A percentile compares a stretch with the other conserved stretches of the same genome.
Evolutionary conservation across 2,329 filamentous ascomycete species (phyloP).

Genomic region (Cladobotryum mycophilum): DNA sequence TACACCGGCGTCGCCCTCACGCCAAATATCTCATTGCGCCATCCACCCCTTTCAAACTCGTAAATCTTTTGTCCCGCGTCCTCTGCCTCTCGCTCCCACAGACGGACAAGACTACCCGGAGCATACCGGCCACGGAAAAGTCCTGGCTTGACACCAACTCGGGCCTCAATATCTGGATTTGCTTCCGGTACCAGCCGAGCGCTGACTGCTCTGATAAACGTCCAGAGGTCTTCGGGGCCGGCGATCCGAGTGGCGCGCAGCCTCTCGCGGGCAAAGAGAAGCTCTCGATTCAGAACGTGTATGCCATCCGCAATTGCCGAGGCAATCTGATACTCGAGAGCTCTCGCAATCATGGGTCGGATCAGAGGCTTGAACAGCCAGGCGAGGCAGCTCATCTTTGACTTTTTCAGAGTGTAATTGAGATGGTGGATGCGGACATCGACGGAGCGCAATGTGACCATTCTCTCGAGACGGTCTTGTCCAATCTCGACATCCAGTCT

Average conservation of each 20-base stretch:
- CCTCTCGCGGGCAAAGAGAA: slow-evolving; percentile 80
- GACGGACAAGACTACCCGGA: slow-evolving; percentile 78
- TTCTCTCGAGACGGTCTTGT: slow-evolving; percentile 69
- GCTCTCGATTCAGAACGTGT: slow-evolving; percentile 71
- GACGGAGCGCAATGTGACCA: slow-evolving; percentile 70
- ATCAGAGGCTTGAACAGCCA: slow-evolving; percentile 83
- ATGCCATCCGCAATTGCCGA: slow-evolving; percentile 63
- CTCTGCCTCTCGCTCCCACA: slow-evolving; percentile 79
- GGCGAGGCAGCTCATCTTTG: slow-evolving; percentile 68
- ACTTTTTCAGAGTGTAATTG: slow-evolving; percentile 67
- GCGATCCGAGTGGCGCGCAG: slow-evolving; percentile 80
- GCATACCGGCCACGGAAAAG: slow-evolving; percentile 77
- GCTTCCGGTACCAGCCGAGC: slow-evolving; percentile 65
- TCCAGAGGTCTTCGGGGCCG: slow-evolving; percentile 68
- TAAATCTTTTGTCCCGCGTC: slow-evolving; percentile 67
- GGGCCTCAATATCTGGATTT: slow-evolving; percentile 69
- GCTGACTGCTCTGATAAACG: slow-evolving; percentile 77
- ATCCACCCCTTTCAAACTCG: slow-evolving; percentile 64
- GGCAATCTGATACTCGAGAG: slow-evolving; percentile 73
- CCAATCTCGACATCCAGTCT: slow-evolving; percentile 79
- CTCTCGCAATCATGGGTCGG: slow-evolving; percentile 70
- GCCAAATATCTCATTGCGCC: slow-evolving; percentile 81
- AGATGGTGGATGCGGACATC: slow-evolving; percentile 82
- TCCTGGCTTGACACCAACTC: slow-evolving; percentile 60
- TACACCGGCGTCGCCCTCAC: slow-evolving; percentile 18